Conservation (phyloP, 2,329 filamentous ascomycete species). For the Fusarium succisae region DNA sequence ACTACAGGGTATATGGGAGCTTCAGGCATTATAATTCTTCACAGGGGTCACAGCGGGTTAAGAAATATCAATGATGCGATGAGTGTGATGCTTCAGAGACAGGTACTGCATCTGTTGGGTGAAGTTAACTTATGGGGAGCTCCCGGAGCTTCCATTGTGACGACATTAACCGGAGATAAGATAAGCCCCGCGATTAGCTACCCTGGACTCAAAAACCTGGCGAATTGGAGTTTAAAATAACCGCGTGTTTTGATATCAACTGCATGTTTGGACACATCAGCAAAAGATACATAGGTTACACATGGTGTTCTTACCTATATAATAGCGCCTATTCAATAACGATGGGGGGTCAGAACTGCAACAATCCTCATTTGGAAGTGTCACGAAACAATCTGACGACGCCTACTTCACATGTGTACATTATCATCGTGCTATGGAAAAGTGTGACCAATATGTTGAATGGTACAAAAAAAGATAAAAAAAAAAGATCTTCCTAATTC, state of each 20-base stretch:
- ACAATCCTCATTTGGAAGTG: not conserved
- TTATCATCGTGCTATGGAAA: too few relatives aligned
- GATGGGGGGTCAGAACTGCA: not conserved
- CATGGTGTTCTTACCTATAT: not conserved
- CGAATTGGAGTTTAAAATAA: not conserved
- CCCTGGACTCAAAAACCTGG: conserved; percentile 1
- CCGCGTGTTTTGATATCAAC: not conserved
- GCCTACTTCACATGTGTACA: not conserved
- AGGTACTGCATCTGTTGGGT: not conserved
- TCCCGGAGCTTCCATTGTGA: conserved; percentile 31
- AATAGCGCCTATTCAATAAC: not conserved
- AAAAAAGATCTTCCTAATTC: too few relatives aligned
- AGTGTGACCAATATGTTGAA: not conserved
- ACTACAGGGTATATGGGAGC: conserved; percentile 8
- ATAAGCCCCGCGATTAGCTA: conserved; percentile 22
- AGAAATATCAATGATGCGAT: conserved; percentile 33
- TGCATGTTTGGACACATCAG: not conserved
- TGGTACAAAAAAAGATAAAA: not conserved
- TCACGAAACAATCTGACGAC: not conserved
- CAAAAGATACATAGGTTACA: not conserved
- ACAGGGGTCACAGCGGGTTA: not conserved
- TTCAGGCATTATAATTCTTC: not conserved
- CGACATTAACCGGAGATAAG: conserved; percentile 40
- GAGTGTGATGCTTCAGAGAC: conserved; percentile 7
- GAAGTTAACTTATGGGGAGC: conserved; percentile 19